These are phyloP conservation scores for Fraxinus dipetala DNA, from an alignment of 305 asterid species.

Conservation along the genomic window DNA sequence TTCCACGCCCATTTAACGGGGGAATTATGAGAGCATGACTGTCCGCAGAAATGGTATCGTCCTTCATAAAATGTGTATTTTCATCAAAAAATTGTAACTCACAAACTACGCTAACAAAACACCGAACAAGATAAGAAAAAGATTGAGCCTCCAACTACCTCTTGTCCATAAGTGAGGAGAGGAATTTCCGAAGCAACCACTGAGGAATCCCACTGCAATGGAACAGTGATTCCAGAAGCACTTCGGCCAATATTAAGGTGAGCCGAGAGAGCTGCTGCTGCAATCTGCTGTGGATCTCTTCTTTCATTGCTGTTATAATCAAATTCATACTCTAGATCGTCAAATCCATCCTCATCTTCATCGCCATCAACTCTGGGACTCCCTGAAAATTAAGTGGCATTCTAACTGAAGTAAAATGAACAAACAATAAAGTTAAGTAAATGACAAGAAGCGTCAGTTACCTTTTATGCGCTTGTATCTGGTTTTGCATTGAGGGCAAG, in stretches of 20 bases:
- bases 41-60: slow-evolving; percentile 70
- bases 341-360: slow-evolving; percentile 75
- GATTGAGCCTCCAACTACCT: slow-evolving; percentile 41
- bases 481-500: slow-evolving; percentile 55
- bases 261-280: slow-evolving; percentile 47
- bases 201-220: slow-evolving; percentile 46
- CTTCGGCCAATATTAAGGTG: slow-evolving; percentile 44
- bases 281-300: slow-evolving; percentile 40
- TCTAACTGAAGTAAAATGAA: slow-evolving; percentile 4
- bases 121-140: slow-evolving; percentile 4
- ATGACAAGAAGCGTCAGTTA: background rate
- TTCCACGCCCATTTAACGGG: slow-evolving; percentile 54
- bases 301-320: slow-evolving; percentile 34
- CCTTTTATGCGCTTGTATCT: slow-evolving; percentile 49
- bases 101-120: background rate
- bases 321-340: slow-evolving; percentile 69
- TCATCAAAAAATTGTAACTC: slow-evolving; percentile 10
- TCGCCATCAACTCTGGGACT: slow-evolving; percentile 73
- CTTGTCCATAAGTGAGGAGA: slow-evolving; percentile 73
- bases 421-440: background rate
- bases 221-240: slow-evolving; percentile 43
- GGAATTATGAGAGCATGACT: slow-evolving; percentile 70
- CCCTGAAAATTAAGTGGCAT: slow-evolving; percentile 35
- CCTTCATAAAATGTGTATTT: slow-evolving; percentile 31
- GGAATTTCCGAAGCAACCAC: slow-evolving; percentile 54